These are phyloP conservation scores for Neocucurbitaria cava DNA, from an alignment of 2,329 filamentous ascomycete species.

Conservation along the genomic window DNA sequence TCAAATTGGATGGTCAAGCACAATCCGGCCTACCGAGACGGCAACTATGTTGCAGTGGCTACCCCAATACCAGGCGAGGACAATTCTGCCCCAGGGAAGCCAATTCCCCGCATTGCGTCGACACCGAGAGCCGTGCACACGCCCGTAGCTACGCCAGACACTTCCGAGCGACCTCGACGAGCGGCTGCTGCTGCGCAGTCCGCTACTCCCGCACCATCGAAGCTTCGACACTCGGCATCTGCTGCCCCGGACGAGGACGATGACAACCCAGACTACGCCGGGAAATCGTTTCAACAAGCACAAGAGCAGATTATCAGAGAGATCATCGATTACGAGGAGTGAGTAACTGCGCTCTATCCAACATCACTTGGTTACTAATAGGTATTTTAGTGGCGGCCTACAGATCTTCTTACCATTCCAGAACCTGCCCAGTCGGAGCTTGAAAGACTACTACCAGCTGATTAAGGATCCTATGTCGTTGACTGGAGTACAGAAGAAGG, in stretches of 20 bases:
- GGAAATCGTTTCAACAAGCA: conserved; percentile 80
- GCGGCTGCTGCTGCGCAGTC: conserved; percentile 35
- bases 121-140: conserved; percentile 33
- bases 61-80: conserved; percentile 73
- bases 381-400: conserved; percentile 58
- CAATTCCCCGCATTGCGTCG: conserved; percentile 34
- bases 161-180: conserved; percentile 41
- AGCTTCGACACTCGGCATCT: conserved; percentile 40
- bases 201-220: conserved; percentile 43
- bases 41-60: conserved; percentile 71
- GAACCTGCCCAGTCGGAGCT: conserved; percentile 74
- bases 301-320: conserved; percentile 86
- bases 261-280: conserved; percentile 44
- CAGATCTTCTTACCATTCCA: conserved; percentile 78
- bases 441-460: conserved; percentile 86
- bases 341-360: conserved; percentile 4
- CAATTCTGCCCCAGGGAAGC: conserved; percentile 38
- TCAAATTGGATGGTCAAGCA: conserved; percentile 87
- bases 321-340: conserved; percentile 67
- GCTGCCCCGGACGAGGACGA: conserved; percentile 28
- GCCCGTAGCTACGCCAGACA: conserved; percentile 31
- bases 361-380: conserved; percentile 8
- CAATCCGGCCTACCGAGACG: conserved; percentile 80
- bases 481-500: conserved; percentile 76
- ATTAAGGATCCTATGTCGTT: conserved; percentile 83